Evolutionary conservation across 257 asterid species (phyloP).

Genomic region (Orobanche coerulescens): DNA sequence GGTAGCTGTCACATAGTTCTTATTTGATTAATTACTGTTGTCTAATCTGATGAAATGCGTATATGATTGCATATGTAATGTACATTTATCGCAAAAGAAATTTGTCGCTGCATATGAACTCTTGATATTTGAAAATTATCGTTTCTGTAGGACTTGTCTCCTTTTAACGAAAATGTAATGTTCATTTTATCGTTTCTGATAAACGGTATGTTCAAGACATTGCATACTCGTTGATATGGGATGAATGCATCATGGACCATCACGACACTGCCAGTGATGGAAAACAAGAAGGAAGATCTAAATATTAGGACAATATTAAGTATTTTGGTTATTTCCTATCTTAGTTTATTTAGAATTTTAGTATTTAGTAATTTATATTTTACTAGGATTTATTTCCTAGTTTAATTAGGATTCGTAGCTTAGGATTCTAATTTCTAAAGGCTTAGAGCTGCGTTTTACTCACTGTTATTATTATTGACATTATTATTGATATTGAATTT

Average conservation of each 20-base stretch:
- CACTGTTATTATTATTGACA: too few species aligned
- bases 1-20: neutral
- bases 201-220: neutral
- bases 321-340: too few species aligned
- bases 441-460: too few species aligned
- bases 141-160: neutral
- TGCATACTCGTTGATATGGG: neutral
- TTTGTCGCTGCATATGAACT: neutral
- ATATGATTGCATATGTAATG: neutral
- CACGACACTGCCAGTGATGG: neutral
- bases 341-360: too few species aligned
- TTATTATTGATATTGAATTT: too few species aligned
- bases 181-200: slow-evolving; percentile 16
- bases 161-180: neutral
- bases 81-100: neutral
- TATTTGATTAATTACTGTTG: neutral
- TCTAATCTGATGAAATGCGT: slow-evolving; percentile 14
- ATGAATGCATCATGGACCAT: neutral
- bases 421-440: too few species aligned
- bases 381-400: too few species aligned
- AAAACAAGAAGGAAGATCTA: too few species aligned
- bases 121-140: neutral
- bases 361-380: too few species aligned
- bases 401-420: too few species aligned
- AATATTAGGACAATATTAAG: too few species aligned